phyloP scores from a whole-genome alignment of 2,329 filamentous ascomycete species.

The Cladosporium sp. region DNA sequence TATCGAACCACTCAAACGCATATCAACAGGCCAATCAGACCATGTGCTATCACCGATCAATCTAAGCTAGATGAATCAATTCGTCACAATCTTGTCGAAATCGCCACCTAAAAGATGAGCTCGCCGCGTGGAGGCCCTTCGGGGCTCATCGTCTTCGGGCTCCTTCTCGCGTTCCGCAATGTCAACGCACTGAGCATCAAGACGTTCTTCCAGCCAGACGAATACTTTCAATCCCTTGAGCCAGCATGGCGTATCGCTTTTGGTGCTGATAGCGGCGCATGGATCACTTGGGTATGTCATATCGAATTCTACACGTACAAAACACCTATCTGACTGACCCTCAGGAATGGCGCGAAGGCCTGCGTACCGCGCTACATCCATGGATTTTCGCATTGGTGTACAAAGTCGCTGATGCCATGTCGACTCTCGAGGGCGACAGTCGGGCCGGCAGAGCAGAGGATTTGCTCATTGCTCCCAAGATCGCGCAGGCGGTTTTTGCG shows the following conservation, averaged over 20 bases:
- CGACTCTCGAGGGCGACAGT: constrained; percentile 52
- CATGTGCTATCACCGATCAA: no score
- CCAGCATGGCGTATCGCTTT: constrained; percentile 90
- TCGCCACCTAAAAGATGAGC: no score
- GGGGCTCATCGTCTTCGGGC: constrained; percentile 18
- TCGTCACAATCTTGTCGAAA: no score
- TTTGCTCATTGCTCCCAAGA: constrained; percentile 68
- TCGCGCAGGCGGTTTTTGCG: constrained; percentile 73
- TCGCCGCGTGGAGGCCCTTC: background rate
- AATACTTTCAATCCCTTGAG: constrained; percentile 94
- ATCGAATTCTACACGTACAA: background rate
- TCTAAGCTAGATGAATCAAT: no score
- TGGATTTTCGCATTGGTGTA: constrained; percentile 77
- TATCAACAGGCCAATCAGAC: no score
- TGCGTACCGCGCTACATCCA: constrained; percentile 89
- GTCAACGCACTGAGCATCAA: constrained; percentile 72
- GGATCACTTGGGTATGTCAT: constrained; percentile 82
- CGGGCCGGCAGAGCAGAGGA: constrained; percentile 58
- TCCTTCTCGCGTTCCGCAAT: constrained; percentile 65
- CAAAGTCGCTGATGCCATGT: constrained; percentile 54
- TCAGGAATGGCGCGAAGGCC: constrained; percentile 86
- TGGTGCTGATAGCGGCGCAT: constrained; percentile 71
- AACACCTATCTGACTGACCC: background rate
- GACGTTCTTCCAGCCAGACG: constrained; percentile 98
- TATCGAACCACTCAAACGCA: no score